Evolutionary conservation across 2,329 filamentous ascomycete genomes (phyloP).

Genomic region (Microcyclospora tardicrescens): DNA sequence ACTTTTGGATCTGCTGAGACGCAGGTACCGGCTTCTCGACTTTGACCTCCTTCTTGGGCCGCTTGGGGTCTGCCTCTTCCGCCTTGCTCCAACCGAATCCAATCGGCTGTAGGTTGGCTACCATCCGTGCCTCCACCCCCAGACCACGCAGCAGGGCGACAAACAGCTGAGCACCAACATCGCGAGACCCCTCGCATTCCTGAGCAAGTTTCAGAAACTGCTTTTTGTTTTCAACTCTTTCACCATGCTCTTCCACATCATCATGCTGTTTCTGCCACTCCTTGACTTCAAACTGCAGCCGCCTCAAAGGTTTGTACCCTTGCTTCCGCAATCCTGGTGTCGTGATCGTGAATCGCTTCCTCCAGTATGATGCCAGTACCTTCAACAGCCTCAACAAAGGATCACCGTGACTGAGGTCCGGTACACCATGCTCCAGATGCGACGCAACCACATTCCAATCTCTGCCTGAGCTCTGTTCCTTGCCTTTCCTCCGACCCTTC

Average conservation of each 20-base stretch:
- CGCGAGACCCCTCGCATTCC: slow-evolving; percentile 65
- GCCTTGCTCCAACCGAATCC: slow-evolving; percentile 84
- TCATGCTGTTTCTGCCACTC: slow-evolving; percentile 52
- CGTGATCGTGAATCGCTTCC: slow-evolving; percentile 63
- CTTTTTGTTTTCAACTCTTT: slow-evolving; percentile 53
- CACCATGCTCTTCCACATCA: slow-evolving; percentile 57
- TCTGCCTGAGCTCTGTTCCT: slow-evolving; percentile 35
- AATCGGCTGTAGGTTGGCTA: slow-evolving; percentile 70
- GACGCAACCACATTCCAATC: slow-evolving; percentile 64
- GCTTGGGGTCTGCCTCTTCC: slow-evolving; percentile 57
- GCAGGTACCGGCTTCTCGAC: slow-evolving; percentile 5
- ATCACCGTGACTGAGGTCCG: slow-evolving; percentile 72
- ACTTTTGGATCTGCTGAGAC: too few relatives aligned
- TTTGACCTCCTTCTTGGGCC: slow-evolving; percentile 16
- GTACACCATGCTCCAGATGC: slow-evolving; percentile 53
- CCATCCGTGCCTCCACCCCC: slow-evolving; percentile 69
- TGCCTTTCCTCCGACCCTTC: slow-evolving; percentile 24
- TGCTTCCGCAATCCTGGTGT: slow-evolving; percentile 74
- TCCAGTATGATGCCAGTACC: slow-evolving; percentile 75
- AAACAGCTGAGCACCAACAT: slow-evolving; percentile 80
- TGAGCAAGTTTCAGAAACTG: slow-evolving; percentile 59
- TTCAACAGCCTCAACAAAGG: slow-evolving; percentile 66
- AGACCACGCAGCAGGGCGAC: slow-evolving; percentile 70
- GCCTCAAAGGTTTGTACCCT: slow-evolving; percentile 71
- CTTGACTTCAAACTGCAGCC: slow-evolving; percentile 59